Percentiles rank a stretch among this genome's conserved stretches.
phyloP scores from a whole-genome alignment of 129 eudicot genomes.

The Escallonia rubra region DNA sequence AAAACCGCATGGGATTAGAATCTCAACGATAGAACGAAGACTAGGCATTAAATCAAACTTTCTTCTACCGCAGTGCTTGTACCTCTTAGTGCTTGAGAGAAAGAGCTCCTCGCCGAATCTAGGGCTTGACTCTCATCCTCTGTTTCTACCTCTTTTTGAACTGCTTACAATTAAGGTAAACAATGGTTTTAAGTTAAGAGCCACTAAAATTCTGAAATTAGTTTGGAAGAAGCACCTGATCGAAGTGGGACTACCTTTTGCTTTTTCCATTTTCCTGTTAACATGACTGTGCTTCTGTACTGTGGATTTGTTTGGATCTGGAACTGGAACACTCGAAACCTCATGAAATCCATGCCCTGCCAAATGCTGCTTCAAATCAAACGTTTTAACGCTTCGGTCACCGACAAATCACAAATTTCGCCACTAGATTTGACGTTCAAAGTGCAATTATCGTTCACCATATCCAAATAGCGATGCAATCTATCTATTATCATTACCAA shows the following conservation, averaged over 20 bases:
- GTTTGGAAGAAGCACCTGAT: not conserved
- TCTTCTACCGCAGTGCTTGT: not conserved
- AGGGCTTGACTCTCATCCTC: slow-evolving; percentile 49
- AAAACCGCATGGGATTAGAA: not conserved
- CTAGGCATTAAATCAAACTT: too few relatives aligned
- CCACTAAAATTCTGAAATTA: slow-evolving; percentile 14
- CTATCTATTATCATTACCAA: too few relatives aligned
- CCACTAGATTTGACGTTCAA: slow-evolving; percentile 6
- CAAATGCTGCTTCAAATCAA: slow-evolving; percentile 58
- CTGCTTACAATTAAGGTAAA: slow-evolving; percentile 23
- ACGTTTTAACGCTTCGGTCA: slow-evolving; percentile 10
- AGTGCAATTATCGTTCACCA: too few relatives aligned
- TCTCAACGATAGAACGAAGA: not conserved
- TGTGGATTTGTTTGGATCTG: slow-evolving; percentile 52
- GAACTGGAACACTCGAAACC: slow-evolving; percentile 55
- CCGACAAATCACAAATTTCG: slow-evolving; percentile 10
- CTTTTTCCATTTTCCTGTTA: slow-evolving; percentile 48
- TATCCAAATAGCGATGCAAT: too few relatives aligned
- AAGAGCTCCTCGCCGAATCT: slow-evolving; percentile 90
- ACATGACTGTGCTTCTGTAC: slow-evolving; percentile 32
- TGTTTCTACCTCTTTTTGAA: slow-evolving; percentile 49
- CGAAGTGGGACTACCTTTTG: slow-evolving; percentile 44
- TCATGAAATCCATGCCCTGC: slow-evolving; percentile 53
- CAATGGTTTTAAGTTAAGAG: not conserved
- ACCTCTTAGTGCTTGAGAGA: slow-evolving; percentile 95